Evolutionary conservation across 805 yeast species (phyloP), one percentile per base, ranked within the genome.

Genomic region (Candida glaebosa): DNA sequence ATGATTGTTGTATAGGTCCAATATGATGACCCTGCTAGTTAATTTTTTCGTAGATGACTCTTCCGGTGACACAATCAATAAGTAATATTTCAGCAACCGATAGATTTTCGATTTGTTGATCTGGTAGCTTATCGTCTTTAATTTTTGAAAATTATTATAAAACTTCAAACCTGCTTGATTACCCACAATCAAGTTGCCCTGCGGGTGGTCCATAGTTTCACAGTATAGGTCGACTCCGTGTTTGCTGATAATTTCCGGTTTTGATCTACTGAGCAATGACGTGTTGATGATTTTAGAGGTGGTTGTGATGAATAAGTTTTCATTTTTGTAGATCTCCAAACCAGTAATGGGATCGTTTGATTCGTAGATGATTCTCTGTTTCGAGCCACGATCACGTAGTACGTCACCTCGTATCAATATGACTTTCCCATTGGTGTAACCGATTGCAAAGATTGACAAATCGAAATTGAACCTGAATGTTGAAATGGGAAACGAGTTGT

Each of bases 381-480:
- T 78, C 7, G 96, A 81, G 0, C 98, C 98, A 44, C 96, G 69
- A 56, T 93, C 99, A 51, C 89, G 79, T 5, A 87, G 50, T 24
- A 93, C 60, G 59, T 93, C 98, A 6, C 99, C 99, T 47, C 98
- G 67, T 0, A 90, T 78, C 5, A 90, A 65, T 2, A 90, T 67
- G 2, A 90, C 88, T 16, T 80, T 73, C 2, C 99, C 99, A 58
- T 89, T 84, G 10, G 90, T 83, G 52, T 80, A 87, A 0, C 96
- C 96, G 35, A 87, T 64, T 0, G 85, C 90, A 4, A 84, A 58
- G 25, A 86, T 76, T 2, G 87, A 73, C 45, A 82, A 75, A 44
- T 76, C 81, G 1, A 60, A 50, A 12, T 81, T 73, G 38, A 74
- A 63, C 12, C 75, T 71, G 46, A 85, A 75, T 24, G 86, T 74